Conservation (phyloP, 306 rosid species). For the Medicago lupulina region DNA sequence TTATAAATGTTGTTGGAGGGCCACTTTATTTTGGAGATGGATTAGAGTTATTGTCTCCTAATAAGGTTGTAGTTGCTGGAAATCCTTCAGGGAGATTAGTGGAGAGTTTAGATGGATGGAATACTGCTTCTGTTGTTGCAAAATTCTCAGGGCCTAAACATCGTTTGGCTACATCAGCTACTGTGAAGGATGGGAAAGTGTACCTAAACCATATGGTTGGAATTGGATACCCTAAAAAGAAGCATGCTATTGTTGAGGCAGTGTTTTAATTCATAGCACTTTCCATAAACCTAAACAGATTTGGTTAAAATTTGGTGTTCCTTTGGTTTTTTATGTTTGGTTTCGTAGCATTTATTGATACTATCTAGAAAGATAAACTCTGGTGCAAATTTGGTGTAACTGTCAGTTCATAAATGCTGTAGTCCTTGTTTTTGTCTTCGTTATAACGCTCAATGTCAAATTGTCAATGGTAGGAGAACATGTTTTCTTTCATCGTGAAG, state of each 20-base stretch:
- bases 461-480: too few relatives aligned
- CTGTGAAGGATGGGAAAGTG: conserved; percentile 84
- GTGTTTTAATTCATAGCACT: conserved; percentile 47
- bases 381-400: background rate
- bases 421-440: background rate
- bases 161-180: conserved; percentile 82
- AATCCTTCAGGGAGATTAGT: conserved; percentile 79
- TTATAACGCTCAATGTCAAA: too few relatives aligned
- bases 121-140: conserved; percentile 66
- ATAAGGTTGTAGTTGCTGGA: conserved; percentile 83
- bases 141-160: conserved; percentile 74
- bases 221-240: conserved; percentile 84
- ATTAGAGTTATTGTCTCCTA: conserved; percentile 69
- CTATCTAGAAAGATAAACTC: background rate
- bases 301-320: conserved; percentile 20
- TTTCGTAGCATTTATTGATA: conserved; percentile 13
- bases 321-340: conserved; percentile 18
- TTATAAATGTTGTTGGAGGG: conserved; percentile 59
- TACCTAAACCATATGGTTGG: conserved; percentile 76
- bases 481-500: too few relatives aligned
- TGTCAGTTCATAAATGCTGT: background rate
- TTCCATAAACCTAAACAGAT: background rate
- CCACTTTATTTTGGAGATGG: conserved; percentile 80
- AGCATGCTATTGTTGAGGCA: conserved; percentile 86
- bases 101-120: conserved; percentile 92